Evolutionary conservation across 305 asterid species (phyloP).

Genomic region (Solanum hybrid): DNA sequence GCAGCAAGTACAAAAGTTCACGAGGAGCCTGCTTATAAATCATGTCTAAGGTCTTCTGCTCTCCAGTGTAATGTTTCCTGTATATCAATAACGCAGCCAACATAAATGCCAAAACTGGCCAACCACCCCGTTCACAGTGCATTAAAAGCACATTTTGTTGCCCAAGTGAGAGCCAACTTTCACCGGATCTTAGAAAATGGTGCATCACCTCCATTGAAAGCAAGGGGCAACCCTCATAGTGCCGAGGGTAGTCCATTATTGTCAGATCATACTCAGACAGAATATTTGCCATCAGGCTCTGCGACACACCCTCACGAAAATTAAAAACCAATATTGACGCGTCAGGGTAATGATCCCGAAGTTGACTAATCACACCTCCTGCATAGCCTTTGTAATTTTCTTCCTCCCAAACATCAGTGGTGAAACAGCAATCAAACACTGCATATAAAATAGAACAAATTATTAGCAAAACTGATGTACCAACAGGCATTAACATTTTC

Average conservation of each 20-base stretch:
- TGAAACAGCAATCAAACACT: slow-evolving; percentile 94
- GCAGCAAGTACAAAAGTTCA: slow-evolving; percentile 66
- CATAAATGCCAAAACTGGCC: slow-evolving; percentile 97
- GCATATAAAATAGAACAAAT: slow-evolving; percentile 13
- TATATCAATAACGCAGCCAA: slow-evolving; percentile 80
- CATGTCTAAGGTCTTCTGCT: slow-evolving; percentile 85
- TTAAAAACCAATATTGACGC: slow-evolving; percentile 77
- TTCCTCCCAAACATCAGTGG: slow-evolving; percentile 63
- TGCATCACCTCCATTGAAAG: slow-evolving; percentile 93
- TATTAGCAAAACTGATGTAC: background rate
- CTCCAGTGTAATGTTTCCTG: slow-evolving; percentile 76
- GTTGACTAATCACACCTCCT: slow-evolving; percentile 60
- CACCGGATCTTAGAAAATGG: slow-evolving; percentile 83
- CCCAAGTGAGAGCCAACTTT: slow-evolving; percentile 97
- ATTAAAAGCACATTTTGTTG: slow-evolving; percentile 76
- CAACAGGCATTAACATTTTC: background rate
- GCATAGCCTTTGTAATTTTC: slow-evolving; percentile 60
- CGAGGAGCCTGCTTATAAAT: slow-evolving; percentile 91
- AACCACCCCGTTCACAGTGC: slow-evolving; percentile 95
- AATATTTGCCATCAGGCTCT: slow-evolving; percentile 60
- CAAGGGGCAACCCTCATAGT: slow-evolving; percentile 84
- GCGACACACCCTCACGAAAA: slow-evolving; percentile 59
- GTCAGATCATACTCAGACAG: slow-evolving; percentile 76
- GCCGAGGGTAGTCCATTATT: slow-evolving; percentile 91
- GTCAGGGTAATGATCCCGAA: slow-evolving; percentile 66